phyloP scores from a whole-genome alignment of 2,329 filamentous ascomycete genomes.

The Epicoccum sorghinum region DNA sequence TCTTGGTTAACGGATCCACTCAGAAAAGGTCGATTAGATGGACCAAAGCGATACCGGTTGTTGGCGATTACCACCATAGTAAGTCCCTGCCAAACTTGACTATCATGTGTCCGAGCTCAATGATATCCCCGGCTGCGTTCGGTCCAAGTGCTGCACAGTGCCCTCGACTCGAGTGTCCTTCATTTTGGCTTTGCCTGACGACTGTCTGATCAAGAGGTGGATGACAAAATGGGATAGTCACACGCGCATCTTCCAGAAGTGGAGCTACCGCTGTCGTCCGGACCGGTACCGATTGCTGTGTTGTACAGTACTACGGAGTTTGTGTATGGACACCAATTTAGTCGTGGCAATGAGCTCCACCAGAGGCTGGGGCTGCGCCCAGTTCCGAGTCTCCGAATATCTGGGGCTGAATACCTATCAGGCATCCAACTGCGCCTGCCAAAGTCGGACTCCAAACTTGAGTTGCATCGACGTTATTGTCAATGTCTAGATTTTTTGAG shows the following conservation, averaged over 20 bases:
- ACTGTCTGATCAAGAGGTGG: constrained; percentile 6
- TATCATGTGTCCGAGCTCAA: not conserved
- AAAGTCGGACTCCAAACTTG: not conserved
- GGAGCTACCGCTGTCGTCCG: constrained; percentile 1
- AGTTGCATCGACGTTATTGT: not conserved
- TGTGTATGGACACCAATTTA: not conserved
- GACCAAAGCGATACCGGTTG: constrained; percentile 2
- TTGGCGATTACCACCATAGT: not conserved
- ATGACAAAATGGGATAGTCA: not conserved
- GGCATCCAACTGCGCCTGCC: not conserved
- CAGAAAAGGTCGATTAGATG: not conserved
- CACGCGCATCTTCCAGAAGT: not conserved
- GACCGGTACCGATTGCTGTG: not conserved
- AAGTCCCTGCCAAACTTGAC: not conserved
- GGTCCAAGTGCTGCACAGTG: constrained; percentile 1
- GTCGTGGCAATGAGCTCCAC: constrained; percentile 4
- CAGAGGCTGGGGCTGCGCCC: constrained; percentile 1
- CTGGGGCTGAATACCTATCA: constrained; percentile 6
- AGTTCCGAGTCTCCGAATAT: constrained; percentile 7
- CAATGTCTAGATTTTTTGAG: not conserved
- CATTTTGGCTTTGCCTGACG: not conserved
- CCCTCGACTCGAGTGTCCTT: not conserved
- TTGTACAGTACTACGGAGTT: not conserved
- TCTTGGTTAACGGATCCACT: constrained; percentile 7
- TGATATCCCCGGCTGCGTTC: not conserved